Conservation (phyloP, 1,284 basidiomycete genomes). For the Microbotryum violaceum region DNA sequence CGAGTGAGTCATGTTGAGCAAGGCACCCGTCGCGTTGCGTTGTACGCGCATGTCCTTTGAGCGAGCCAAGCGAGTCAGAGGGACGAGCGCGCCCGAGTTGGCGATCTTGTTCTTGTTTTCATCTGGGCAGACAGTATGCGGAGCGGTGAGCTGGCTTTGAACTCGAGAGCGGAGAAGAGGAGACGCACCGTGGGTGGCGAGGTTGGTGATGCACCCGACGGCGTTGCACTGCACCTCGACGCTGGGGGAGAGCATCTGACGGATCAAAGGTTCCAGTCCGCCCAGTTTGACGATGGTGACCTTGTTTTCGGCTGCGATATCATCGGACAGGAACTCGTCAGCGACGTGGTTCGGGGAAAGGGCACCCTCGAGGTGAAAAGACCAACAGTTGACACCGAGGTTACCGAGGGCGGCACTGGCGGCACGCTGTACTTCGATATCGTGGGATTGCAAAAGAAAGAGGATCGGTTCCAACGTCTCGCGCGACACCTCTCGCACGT, state of each 20-base stretch:
- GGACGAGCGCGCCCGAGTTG: conserved; percentile 94
- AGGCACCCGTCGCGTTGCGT: conserved; percentile 93
- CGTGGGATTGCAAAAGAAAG: conserved; percentile 94
- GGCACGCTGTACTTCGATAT: conserved; percentile 96
- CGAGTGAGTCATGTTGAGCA: conserved; percentile 99
- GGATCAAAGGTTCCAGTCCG: conserved; percentile 93
- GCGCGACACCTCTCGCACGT: conserved; percentile 90
- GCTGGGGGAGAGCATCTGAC: conserved; percentile 98
- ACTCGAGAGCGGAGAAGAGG: not conserved
- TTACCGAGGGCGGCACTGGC: conserved; percentile 98
- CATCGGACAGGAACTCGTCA: not conserved
- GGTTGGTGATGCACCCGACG: conserved; percentile 98
- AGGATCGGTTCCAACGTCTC: conserved; percentile 98
- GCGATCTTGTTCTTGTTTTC: conserved; percentile 99
- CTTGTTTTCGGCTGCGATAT: conserved; percentile 83
- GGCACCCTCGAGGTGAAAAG: not conserved
- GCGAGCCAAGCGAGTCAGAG: conserved; percentile 87
- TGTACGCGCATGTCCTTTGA: conserved; percentile 99
- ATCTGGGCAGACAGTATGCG: conserved; percentile 47
- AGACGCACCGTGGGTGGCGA: conserved; percentile 85
- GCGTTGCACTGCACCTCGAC: conserved; percentile 99
- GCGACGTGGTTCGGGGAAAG: not conserved
- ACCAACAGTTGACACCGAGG: conserved; percentile 92
- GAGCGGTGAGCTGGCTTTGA: not conserved
- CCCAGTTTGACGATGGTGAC: conserved; percentile 96